Evolutionary conservation across 768 basidiomycete species (phyloP), one percentile per base, ranked within the genome.

Genomic region (Paxillus rubicundulus): DNA sequence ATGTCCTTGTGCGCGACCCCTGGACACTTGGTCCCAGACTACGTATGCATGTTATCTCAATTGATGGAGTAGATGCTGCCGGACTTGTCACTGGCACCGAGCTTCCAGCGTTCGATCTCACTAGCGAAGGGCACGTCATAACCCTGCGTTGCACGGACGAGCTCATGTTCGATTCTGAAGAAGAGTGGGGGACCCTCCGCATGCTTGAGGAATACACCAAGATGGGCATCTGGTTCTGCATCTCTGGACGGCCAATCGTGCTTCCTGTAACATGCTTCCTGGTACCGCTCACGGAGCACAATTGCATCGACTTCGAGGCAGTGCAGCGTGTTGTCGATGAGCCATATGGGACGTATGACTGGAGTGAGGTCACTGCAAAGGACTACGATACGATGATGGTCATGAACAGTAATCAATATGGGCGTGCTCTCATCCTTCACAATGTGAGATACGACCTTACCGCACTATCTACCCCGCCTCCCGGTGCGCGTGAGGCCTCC

Each of bases 11-110:
- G 14, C 75, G 74, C 36, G 82, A 86, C 66, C 89, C 85, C 8
- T 89, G 87, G 87, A 75, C 74, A 9, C 72, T 81, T 28, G 78
- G 78, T 5, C 64, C 74, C 14, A 74, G 70, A 47, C 61, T 87
- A 28, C 90, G 85, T 78, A 66, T 89, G 45, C 89, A 92, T 62
- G 70, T 76, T 20, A 66, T 92, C 43, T 65, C 67, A 37, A 63
- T 87, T 30, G 76, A 82, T 55, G 81, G 77, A 16, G 64, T 64
- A 17, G 69, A 72, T 20, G 64, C 75, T 12, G 81, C 83, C 17
- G 91, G 83, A 2, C 72, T 94, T 24, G 72, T 93, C 18, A 84
- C 87, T 27, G 88, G 86, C 3, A 81, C 82, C 0, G 59, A 66
- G 30, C 70, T 92, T 36, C 78, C 78, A 0, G 61, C 73, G 7